Evolutionary conservation across 495 filamentous ascomycete species (phyloP).

Genomic region (Peziza echinospora): DNA sequence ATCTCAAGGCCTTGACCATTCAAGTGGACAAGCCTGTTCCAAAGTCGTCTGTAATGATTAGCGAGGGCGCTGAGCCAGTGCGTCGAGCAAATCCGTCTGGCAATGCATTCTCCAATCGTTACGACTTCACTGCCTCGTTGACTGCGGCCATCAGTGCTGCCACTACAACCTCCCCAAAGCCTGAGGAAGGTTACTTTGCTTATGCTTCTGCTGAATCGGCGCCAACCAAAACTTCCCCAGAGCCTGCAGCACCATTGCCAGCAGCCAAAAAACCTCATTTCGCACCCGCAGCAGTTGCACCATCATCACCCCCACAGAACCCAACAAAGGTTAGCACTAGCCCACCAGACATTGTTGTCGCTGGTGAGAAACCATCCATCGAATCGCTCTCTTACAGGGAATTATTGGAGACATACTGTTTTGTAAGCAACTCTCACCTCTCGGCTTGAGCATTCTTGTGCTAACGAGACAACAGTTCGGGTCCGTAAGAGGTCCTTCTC

Average conservation of each 20-base stretch:
- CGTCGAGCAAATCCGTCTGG: conserved; percentile 37
- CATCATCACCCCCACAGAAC: conserved; percentile 5
- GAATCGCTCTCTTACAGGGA: conserved; percentile 79
- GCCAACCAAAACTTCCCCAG: neutral
- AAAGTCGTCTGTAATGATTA: conserved; percentile 2
- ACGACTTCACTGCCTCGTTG: conserved; percentile 81
- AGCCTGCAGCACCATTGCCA: neutral
- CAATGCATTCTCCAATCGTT: conserved; percentile 72
- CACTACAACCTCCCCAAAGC: conserved; percentile 1
- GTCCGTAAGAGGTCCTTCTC: conserved; percentile 23
- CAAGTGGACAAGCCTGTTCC: neutral
- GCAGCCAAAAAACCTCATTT: conserved; percentile 1
- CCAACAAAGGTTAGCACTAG: conserved; percentile 16
- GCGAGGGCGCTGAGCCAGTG: conserved; percentile 26
- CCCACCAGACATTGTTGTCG: conserved; percentile 20
- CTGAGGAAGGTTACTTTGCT: conserved; percentile 17
- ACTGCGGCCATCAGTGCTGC: conserved; percentile 60
- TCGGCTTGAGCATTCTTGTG: neutral
- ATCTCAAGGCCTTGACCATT: neutral
- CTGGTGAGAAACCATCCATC: conserved; percentile 38
- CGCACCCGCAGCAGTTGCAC: conserved; percentile 2
- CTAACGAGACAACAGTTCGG: conserved; percentile 24
- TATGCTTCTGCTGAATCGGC: conserved; percentile 8
- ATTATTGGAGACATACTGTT: conserved; percentile 92
- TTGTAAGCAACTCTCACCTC: conserved; percentile 48